Conservation (phyloP, 495 filamentous ascomycete genomes). For the Aspergillus egyptiacus region DNA sequence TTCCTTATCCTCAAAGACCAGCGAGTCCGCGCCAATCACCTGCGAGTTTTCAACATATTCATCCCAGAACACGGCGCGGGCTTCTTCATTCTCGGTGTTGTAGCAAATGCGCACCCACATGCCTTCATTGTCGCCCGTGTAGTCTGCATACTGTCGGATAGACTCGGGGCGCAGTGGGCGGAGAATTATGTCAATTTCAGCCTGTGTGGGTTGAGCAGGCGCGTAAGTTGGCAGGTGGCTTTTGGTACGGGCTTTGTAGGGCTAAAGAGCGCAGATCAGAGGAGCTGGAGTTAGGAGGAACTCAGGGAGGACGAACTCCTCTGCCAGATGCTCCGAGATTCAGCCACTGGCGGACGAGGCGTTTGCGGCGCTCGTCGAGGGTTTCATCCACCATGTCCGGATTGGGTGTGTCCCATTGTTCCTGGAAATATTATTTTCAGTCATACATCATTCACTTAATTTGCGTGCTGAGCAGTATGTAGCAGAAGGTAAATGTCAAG, state of each 20-base stretch:
- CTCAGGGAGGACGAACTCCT: not conserved
- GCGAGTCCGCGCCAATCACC: not conserved
- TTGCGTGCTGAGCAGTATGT: not conserved
- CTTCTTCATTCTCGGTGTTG: not conserved
- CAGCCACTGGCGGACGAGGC: not conserved
- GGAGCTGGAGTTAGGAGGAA: not conserved
- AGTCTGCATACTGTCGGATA: not conserved
- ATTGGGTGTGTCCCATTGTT: not conserved
- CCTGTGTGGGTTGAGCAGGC: not conserved
- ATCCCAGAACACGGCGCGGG: not conserved
- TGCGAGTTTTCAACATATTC: not conserved
- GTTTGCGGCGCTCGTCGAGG: not conserved
- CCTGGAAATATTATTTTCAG: not conserved
- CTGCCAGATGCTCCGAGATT: not conserved
- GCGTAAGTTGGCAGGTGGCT: not conserved
- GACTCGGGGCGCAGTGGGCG: not conserved
- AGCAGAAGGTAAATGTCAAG: conserved; percentile 1
- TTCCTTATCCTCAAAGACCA: not conserved
- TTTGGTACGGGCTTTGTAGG: not conserved
- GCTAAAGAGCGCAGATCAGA: not conserved
- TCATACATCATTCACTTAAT: not conserved
- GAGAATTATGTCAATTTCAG: not conserved
- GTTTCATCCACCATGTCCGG: not conserved
- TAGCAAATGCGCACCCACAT: not conserved
- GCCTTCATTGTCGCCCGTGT: not conserved